Evolutionary conservation across 306 rosid genomes (phyloP), one percentile per base, ranked within the genome.

Genomic region (Hylodesmum podocarpum): DNA sequence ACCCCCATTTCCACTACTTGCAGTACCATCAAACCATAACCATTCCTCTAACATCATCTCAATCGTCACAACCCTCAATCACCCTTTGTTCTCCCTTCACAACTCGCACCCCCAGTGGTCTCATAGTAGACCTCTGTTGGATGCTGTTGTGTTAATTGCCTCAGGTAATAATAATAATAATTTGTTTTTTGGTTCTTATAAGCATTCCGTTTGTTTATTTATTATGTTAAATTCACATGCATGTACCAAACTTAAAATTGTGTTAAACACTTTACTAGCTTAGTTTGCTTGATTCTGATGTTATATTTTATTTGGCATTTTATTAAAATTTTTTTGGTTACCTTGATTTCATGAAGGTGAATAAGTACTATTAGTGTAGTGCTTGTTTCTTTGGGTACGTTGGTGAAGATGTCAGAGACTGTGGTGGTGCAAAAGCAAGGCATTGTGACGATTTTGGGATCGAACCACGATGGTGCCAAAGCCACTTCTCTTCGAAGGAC

Each of bases 401-500:
- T 66, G 14, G 29, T 25, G 51, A 65, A 84, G 55, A 87, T 87
- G 89, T 47, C 91, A 53, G 70, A 77, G 72, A 47, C 44, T 14
- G 78, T 62, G 72, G 34, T 39, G 40, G 5, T 44, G 27, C 83
- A 83, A 47, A 87, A 87, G 78, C 97, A 82, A 68, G 97, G 98
- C 51, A 88, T 87, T 53, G 90, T 81, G 46, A 64, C 92, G 57
- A 75, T 91, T 58, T 89, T 91, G 27, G 85, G 88, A 13, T 76
- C 88, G 15, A 86, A 86, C 70, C 36, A n/a, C 5, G 81, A 79
- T 11, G 68, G 8, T 19, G 24, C 57, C 6, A n/a, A n/a, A n/a
- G 8, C 76, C 0, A 53, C 84, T 77, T 90, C 96, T 25, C 64
- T 92, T 5, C 78, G 97, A 12, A 72, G 97, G 39, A 90, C 97